Evolutionary conservation across 208 protist species (phyloP), one percentile per base, ranked within the genome.

Genomic region (Leishmania gerbilli): DNA sequence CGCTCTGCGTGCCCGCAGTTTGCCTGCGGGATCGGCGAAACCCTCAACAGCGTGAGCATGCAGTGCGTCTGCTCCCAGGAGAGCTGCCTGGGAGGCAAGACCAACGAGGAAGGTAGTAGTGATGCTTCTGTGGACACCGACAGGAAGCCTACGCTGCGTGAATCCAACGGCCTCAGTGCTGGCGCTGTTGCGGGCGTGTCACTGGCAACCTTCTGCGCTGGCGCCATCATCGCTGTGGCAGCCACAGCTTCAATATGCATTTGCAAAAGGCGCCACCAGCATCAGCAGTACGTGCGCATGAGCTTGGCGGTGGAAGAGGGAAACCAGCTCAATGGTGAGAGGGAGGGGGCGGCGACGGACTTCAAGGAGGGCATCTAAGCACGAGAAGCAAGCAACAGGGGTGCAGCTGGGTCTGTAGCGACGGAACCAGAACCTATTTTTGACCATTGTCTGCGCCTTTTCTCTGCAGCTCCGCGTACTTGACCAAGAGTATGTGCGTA

Each of bases 61-160:
- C 84, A 85, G 71, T 88, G 84, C 75, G 77, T 88, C 27, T 88
- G 84, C 84, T 76, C 83, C 58, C 56, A 53, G 15, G 42, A 42
- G 31, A 68, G 40, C 17, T 85, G 82, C 74, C 60, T 82, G 40
- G 67, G 55, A n/a, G 56, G 53, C 40, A 55, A 11, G 13, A 42
- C 62, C 62, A 24, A 13, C 62, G n/a, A 31, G 9, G 31, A 40
- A 31, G 24, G 9, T 40, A 40, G 31, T 7, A 15, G 27, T 40
- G 62, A 40, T 42, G 49, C 45, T 55, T 37, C 24, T 56, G 47
- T 37, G 49, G 49, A 56, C 58, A 51, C 27, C n/a, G 55, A 62
- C 31, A 62, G 40, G 42, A 0, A 19, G 21, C 47, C 60, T 17
- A 13, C 45, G 71, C 53, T 62, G 31, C 40, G n/a, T 40, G 42